Conservation (phyloP, 2,329 filamentous ascomycete species). For the Pseudodiploospora longispora region DNA sequence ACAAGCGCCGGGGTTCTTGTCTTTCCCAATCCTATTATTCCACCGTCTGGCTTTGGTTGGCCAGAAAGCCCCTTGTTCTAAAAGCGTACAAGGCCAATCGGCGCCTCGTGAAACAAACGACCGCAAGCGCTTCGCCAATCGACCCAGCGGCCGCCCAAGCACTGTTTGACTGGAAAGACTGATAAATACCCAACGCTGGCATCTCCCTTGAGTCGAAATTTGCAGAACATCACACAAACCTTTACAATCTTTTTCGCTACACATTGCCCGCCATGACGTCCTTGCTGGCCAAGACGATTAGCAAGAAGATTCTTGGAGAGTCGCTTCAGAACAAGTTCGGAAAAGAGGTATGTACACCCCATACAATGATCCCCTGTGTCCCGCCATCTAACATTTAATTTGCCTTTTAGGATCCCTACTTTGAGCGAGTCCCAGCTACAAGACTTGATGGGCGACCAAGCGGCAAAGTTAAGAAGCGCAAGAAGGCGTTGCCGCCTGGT, state of each 20-base stretch:
- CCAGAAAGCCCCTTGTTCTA: constrained; percentile 9
- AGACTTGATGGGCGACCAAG: constrained; percentile 55
- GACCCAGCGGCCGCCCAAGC: constrained; percentile 1
- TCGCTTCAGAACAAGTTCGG: constrained; percentile 50
- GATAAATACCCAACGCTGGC: constrained; percentile 7
- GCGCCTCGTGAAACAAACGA: constrained; percentile 19
- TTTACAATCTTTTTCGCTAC: not conserved
- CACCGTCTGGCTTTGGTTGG: constrained; percentile 6
- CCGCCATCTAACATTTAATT: constrained; percentile 17
- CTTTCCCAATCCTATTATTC: constrained; percentile 19
- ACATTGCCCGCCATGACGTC: constrained; percentile 37
- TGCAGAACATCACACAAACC: not conserved
- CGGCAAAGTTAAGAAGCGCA: constrained; percentile 72
- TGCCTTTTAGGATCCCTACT: constrained; percentile 70
- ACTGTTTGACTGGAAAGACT: constrained; percentile 6
- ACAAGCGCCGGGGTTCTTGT: not conserved
- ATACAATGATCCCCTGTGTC: not conserved
- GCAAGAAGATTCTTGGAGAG: constrained; percentile 51
- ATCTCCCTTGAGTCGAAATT: not conserved
- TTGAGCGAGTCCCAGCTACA: constrained; percentile 71
- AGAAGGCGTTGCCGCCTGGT: constrained; percentile 76
- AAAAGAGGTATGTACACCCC: constrained; percentile 34
- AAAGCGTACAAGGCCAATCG: constrained; percentile 7
- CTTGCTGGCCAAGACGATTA: constrained; percentile 44
- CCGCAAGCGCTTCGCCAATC: constrained; percentile 12